Evolutionary conservation across 2,329 filamentous ascomycete genomes (phyloP).

Genomic region (Ophiobolus disseminans): DNA sequence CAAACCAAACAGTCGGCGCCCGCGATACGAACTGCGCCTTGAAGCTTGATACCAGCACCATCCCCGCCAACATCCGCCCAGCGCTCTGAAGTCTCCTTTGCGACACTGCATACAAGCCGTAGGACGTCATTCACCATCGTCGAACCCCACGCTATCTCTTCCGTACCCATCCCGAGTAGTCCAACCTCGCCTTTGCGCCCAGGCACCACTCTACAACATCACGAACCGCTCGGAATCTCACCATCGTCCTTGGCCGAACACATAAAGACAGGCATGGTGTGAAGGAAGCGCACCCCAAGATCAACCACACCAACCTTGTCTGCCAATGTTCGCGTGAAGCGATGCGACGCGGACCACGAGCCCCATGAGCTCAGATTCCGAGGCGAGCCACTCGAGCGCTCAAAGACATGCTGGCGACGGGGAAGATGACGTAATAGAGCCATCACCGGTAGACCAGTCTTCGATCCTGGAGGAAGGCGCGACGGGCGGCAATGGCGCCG

Average conservation of each 20-base stretch:
- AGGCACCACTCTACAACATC: neutral
- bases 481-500: slow-evolving; percentile 13
- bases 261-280: slow-evolving; percentile 11
- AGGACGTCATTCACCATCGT: too few relatives aligned
- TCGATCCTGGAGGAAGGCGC: slow-evolving; percentile 7
- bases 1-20: slow-evolving; percentile 18
- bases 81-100: neutral
- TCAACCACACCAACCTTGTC: neutral
- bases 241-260: neutral
- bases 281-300: neutral
- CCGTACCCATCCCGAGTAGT: too few relatives aligned
- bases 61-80: slow-evolving; percentile 3
- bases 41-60: slow-evolving; percentile 25
- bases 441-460: slow-evolving; percentile 61
- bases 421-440: slow-evolving; percentile 23
- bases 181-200: neutral
- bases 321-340: slow-evolving; percentile 49
- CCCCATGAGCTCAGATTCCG: slow-evolving; percentile 74
- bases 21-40: slow-evolving; percentile 20
- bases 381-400: slow-evolving; percentile 67
- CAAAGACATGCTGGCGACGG: slow-evolving; percentile 55
- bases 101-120: too few relatives aligned
- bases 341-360: slow-evolving; percentile 59
- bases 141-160: too few relatives aligned
- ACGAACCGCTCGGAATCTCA: neutral